Evolutionary conservation across 1,139 yeast species (phyloP).

Genomic region (Arxiozyma heterogenica): DNA sequence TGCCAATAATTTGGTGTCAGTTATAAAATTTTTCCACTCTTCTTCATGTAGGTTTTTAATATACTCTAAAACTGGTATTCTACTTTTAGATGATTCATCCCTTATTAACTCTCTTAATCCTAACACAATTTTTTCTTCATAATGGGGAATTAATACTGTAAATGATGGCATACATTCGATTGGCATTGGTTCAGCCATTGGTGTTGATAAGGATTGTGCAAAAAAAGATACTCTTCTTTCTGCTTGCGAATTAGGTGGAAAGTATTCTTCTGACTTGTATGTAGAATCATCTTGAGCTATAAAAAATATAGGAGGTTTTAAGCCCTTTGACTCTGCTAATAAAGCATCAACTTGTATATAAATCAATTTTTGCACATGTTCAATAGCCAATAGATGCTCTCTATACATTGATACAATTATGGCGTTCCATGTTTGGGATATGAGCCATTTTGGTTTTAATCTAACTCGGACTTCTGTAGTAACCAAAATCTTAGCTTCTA

Average conservation of each 20-base stretch:
- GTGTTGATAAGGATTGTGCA: conserved; percentile 77
- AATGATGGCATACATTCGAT: conserved; percentile 72
- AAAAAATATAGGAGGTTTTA: conserved; percentile 60
- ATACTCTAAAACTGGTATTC: conserved; percentile 64
- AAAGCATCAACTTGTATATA: conserved; percentile 43
- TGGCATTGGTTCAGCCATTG: conserved; percentile 64
- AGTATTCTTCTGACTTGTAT: conserved; percentile 54
- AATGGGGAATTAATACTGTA: conserved; percentile 81
- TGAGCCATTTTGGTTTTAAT: conserved; percentile 40
- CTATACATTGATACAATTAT: conserved; percentile 65
- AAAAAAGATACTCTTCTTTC: conserved; percentile 75
- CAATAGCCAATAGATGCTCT: conserved; percentile 68
- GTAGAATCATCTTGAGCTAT: conserved; percentile 68
- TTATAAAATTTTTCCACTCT: conserved; percentile 74
- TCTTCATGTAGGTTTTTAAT: conserved; percentile 55
- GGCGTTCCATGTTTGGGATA: conserved; percentile 76
- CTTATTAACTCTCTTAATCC: conserved; percentile 58
- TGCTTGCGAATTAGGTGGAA: conserved; percentile 64
- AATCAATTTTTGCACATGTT: conserved; percentile 53
- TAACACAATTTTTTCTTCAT: conserved; percentile 62
- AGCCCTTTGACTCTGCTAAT: conserved; percentile 31
- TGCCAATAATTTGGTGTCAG: conserved; percentile 45
- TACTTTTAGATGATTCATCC: conserved; percentile 49
- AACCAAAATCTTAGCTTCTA: conserved; percentile 54
- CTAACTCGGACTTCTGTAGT: conserved; percentile 42